Percentiles rank a stretch among this genome's conserved stretches.
phyloP scores from a whole-genome alignment of 2,329 filamentous ascomycete species.

The Calonectria leucothoes region DNA sequence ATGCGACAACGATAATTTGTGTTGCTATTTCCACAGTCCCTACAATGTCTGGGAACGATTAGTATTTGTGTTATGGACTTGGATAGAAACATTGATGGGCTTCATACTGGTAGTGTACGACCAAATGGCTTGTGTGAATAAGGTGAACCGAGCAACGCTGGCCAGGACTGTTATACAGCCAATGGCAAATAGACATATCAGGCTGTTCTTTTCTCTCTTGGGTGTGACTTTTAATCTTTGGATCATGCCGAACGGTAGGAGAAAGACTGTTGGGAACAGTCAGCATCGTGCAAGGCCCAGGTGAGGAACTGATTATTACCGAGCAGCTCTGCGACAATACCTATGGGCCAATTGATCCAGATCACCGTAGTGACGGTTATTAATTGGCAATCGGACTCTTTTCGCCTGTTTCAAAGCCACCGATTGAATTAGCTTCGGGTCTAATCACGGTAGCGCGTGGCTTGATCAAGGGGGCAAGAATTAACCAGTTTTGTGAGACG shows the following conservation, averaged over 20 bases:
- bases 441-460: too few species aligned
- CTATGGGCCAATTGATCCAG: neutral
- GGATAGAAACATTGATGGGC: neutral
- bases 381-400: neutral
- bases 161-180: neutral
- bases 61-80: neutral
- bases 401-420: neutral
- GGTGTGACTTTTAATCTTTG: neutral
- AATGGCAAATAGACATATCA: neutral
- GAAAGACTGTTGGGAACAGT: neutral
- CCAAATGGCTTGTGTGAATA: neutral
- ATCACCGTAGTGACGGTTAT: neutral
- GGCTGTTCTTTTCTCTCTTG: neutral
- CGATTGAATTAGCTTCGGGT: neutral
- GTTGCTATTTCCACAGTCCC: constrained; percentile 3
- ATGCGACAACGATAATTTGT: neutral
- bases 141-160: neutral
- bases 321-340: neutral
- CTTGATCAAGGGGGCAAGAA: too few species aligned
- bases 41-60: neutral
- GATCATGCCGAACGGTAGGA: neutral
- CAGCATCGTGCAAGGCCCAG: neutral
- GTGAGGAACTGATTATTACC: neutral
- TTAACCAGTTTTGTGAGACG: neutral
- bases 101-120: neutral